Evolutionary conservation across 495 filamentous ascomycete genomes (phyloP).

Genomic region (Elasticomyces elasticus): DNA sequence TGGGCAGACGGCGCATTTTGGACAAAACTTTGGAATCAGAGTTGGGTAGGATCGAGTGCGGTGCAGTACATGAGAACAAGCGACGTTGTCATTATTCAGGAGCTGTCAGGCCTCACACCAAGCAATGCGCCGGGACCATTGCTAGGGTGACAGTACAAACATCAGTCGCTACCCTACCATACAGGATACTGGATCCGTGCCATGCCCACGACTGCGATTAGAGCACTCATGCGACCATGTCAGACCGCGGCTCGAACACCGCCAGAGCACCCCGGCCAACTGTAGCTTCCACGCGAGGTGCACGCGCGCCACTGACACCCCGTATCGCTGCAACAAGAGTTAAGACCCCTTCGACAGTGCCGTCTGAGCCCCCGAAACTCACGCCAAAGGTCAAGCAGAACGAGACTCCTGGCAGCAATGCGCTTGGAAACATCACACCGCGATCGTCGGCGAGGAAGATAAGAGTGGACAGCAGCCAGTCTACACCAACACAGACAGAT

Average conservation of each 20-base stretch:
- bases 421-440: conserved; percentile 33
- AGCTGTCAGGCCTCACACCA: too few relatives aligned
- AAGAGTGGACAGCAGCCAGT: conserved; percentile 25
- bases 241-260: conserved; percentile 12
- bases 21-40: too few relatives aligned
- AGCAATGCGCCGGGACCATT: too few relatives aligned
- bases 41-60: too few relatives aligned
- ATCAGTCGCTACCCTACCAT: too few relatives aligned
- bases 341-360: conserved; percentile 18
- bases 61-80: too few relatives aligned
- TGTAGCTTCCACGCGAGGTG: conserved; percentile 28
- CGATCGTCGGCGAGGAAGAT: conserved; percentile 33
- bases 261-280: conserved; percentile 30
- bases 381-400: conserved; percentile 24
- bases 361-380: conserved; percentile 9
- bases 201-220: not conserved
- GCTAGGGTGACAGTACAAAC: too few relatives aligned
- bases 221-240: not conserved
- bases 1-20: too few relatives aligned
- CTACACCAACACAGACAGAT: conserved; percentile 23
- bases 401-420: conserved; percentile 25
- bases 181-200: too few relatives aligned
- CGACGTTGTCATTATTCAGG: too few relatives aligned
- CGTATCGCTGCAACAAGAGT: conserved; percentile 24
- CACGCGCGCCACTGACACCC: conserved; percentile 30